These are phyloP conservation scores for Dalechampia spathulata DNA, from an alignment of 441 rosid species.

Conservation along the genomic window DNA sequence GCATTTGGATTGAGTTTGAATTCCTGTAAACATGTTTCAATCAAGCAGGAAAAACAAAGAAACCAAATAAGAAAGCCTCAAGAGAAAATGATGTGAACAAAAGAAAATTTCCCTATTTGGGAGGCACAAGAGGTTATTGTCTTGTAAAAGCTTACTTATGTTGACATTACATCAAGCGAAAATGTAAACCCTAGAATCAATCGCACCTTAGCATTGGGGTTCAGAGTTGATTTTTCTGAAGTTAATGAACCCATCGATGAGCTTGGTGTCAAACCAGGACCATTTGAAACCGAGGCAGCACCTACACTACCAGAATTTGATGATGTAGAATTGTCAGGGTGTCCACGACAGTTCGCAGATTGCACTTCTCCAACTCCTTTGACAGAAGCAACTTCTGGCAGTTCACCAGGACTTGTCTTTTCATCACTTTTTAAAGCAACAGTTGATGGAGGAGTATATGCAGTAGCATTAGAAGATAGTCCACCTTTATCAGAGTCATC, in stretches of 20 bases:
- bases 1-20: constrained; percentile 93
- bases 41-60: not conserved
- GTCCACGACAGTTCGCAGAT: constrained; percentile 36
- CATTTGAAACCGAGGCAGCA: constrained; percentile 39
- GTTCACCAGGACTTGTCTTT: constrained; percentile 35
- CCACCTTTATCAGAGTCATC: constrained; percentile 35
- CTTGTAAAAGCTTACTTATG: no score
- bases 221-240: constrained; percentile 71
- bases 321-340: constrained; percentile 56
- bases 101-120: no score
- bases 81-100: no score
- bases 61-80: constrained; percentile 2
- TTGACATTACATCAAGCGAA: constrained; percentile 3
- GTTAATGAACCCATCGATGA: constrained; percentile 78
- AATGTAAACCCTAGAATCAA: no score
- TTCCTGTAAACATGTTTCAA: constrained; percentile 49
- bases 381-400: constrained; percentile 30
- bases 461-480: constrained; percentile 26
- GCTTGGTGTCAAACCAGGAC: constrained; percentile 79
- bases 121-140: no score
- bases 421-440: constrained; percentile 34
- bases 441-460: constrained; percentile 24
- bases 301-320: constrained; percentile 49
- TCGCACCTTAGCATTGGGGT: constrained; percentile 82
- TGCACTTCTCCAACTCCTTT: constrained; percentile 34